Conservation (phyloP, 441 rosid species). For the Jatropha podagrica region DNA sequence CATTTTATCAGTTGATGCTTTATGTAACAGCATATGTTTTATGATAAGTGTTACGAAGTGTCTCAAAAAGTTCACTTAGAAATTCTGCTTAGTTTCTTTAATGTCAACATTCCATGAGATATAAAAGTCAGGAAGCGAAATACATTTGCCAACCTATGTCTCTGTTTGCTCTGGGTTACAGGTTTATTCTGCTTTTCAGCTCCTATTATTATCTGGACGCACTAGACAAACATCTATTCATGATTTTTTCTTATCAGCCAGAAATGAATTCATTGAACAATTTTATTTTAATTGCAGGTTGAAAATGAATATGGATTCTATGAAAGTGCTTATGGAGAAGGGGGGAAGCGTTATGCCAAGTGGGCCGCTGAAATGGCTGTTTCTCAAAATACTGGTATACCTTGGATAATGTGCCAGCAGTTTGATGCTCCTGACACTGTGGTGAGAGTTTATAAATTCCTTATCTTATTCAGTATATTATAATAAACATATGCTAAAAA, state of each 20-base stretch:
- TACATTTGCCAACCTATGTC: not conserved
- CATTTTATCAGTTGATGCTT: not conserved
- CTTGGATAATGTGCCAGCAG: conserved; percentile 98
- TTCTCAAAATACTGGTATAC: conserved; percentile 81
- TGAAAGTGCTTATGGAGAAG: conserved; percentile 73
- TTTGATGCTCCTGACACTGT: conserved; percentile 78
- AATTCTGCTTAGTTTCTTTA: not conserved
- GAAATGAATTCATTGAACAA: not conserved
- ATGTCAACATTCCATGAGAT: not conserved
- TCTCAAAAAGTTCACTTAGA: not conserved
- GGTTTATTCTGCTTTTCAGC: not conserved
- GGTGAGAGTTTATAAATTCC: conserved; percentile 41
- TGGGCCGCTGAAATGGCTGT: conserved; percentile 99
- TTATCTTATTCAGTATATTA: not conserved
- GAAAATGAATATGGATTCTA: conserved; percentile 88
- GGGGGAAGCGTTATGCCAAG: conserved; percentile 71
- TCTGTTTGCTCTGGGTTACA: not conserved
- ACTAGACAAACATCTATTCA: not conserved
- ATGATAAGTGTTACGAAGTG: not conserved
- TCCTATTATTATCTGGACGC: not conserved
- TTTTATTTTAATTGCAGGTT: conserved; percentile 49
- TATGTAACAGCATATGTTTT: not conserved
- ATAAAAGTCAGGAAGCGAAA: not conserved
- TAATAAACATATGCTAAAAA: not conserved
- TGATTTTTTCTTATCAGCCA: not conserved